phyloP scores from a whole-genome alignment of 148 eudicot genomes.

The Cornus kousa region DNA sequence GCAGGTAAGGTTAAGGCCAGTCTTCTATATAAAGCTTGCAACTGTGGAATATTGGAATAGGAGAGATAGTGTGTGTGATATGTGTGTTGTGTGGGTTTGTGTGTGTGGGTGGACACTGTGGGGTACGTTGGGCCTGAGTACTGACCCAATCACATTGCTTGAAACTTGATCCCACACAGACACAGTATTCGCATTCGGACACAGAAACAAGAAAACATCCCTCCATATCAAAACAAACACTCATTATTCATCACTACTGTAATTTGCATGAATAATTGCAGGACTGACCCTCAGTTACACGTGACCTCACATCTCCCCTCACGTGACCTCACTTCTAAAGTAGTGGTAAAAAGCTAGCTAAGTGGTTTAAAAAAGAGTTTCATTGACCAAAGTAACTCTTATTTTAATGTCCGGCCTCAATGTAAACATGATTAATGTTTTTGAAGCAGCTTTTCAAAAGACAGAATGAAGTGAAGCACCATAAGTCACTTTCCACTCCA shows the following conservation, averaged over 20 bases:
- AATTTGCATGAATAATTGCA: conserved; percentile 24
- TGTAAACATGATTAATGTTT: conserved; percentile 13
- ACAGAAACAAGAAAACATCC: conserved; percentile 2
- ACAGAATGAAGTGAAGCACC: not conserved
- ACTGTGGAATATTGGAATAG: not conserved
- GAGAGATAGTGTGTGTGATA: not conserved
- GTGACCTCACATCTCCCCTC: conserved; percentile 15
- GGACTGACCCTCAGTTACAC: not conserved
- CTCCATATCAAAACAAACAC: conserved; percentile 8
- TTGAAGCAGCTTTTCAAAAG: conserved; percentile 14
- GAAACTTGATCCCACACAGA: conserved; percentile 2
- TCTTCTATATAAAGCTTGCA: conserved; percentile 20
- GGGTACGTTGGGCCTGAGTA: not conserved
- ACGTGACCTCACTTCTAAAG: conserved; percentile 16
- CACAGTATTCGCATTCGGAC: not conserved
- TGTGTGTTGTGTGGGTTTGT: too few species aligned
- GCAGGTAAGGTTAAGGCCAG: conserved; percentile 34
- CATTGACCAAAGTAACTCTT: conserved; percentile 1
- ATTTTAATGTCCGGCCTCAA: not conserved
- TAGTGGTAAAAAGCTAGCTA: not conserved
- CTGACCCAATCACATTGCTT: conserved; percentile 6
- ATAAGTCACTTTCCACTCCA: not conserved
- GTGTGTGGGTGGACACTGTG: too few species aligned
- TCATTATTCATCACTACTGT: conserved; percentile 8
- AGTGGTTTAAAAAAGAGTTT: conserved; percentile 13